Conservation (phyloP, 306 rosid species). For the Quillaja saponaria region DNA sequence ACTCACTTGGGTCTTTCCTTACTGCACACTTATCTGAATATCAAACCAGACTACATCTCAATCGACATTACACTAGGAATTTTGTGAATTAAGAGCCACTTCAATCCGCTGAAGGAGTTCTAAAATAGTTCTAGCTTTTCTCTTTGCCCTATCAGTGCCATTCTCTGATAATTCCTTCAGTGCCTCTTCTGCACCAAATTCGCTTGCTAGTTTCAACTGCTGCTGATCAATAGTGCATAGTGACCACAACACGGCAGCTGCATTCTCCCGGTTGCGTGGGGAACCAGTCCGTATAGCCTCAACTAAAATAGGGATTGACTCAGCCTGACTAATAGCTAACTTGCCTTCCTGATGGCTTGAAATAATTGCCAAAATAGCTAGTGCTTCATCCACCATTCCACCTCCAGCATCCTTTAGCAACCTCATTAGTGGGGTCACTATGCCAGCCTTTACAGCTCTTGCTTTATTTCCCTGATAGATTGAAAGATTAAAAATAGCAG, state of each 20-base stretch:
- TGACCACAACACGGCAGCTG: constrained; percentile 88
- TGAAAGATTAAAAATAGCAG: constrained; percentile 88
- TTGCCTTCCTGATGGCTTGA: constrained; percentile 88
- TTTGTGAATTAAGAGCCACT: constrained; percentile 34
- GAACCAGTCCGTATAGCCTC: constrained; percentile 88
- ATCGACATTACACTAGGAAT: constrained; percentile 25
- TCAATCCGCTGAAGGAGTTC: constrained; percentile 67
- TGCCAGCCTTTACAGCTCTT: constrained; percentile 91
- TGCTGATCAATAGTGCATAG: constrained; percentile 61
- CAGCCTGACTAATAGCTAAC: constrained; percentile 66
- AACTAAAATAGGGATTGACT: constrained; percentile 66
- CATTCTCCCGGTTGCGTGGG: constrained; percentile 92
- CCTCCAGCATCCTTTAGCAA: constrained; percentile 87
- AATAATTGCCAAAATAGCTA: constrained; percentile 89
- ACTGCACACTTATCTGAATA: constrained; percentile 18
- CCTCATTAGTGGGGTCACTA: constrained; percentile 67
- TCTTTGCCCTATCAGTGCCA: constrained; percentile 95
- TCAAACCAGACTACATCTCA: constrained; percentile 21
- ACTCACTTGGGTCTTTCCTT: neutral
- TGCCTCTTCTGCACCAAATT: constrained; percentile 79
- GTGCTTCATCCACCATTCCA: constrained; percentile 96
- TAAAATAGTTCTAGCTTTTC: constrained; percentile 79
- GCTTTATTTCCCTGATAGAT: constrained; percentile 98
- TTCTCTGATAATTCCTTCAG: constrained; percentile 77
- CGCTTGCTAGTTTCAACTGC: constrained; percentile 74